These are phyloP conservation scores for Leucocoprinus birnbaumii DNA, from an alignment of 768 basidiomycete species.

Conservation along the genomic window DNA sequence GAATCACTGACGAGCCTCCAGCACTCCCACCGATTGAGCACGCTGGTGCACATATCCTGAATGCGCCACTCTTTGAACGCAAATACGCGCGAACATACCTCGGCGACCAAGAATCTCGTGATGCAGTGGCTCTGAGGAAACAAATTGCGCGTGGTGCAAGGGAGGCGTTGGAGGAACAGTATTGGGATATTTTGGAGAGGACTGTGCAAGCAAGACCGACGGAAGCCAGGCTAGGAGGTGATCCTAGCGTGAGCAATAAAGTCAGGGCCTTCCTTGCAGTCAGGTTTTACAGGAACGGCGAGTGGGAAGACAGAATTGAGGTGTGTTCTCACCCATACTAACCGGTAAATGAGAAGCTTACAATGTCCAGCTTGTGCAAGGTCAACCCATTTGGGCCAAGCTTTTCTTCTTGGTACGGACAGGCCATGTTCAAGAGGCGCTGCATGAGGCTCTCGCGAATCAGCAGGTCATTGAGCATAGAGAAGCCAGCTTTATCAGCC, in stretches of 20 bases:
- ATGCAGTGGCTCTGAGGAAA: constrained; percentile 59
- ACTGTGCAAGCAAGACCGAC: constrained; percentile 78
- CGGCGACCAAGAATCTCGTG: constrained; percentile 60
- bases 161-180: constrained; percentile 86
- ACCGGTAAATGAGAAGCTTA: background rate
- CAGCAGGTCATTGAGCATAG: constrained; percentile 72
- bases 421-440: constrained; percentile 78
- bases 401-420: constrained; percentile 90
- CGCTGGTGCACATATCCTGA: constrained; percentile 78
- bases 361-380: constrained; percentile 64
- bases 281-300: constrained; percentile 72
- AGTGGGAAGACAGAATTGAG: constrained; percentile 90
- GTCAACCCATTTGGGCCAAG: constrained; percentile 90
- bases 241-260: constrained; percentile 87
- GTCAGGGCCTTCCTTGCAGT: constrained; percentile 86
- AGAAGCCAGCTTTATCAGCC: constrained; percentile 79
- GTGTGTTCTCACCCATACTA: constrained; percentile 36
- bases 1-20: constrained; percentile 77
- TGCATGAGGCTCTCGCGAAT: constrained; percentile 68
- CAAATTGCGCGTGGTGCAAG: constrained; percentile 78
- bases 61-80: constrained; percentile 75
- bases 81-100: constrained; percentile 82
- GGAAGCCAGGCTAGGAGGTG: constrained; percentile 87
- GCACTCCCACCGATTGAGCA: constrained; percentile 75
- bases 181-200: constrained; percentile 79